phyloP scores from a whole-genome alignment of 1,284 basidiomycete genomes.

The Fomitopsis pinicola region DNA sequence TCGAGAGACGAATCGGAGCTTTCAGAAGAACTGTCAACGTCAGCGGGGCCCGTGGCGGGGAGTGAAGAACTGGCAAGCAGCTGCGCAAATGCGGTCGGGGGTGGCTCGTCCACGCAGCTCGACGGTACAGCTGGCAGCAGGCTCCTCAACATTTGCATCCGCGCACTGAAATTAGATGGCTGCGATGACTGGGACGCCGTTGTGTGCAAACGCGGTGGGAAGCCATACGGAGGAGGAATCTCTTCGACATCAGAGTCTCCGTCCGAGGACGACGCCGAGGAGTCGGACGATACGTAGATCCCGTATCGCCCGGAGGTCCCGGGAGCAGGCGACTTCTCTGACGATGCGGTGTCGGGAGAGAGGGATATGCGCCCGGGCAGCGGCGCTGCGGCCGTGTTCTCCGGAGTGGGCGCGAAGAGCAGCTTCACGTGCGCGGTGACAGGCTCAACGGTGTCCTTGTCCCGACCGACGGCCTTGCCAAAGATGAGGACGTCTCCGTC shows the following conservation, averaged over 20 bases:
- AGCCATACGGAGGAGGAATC: constrained; percentile 16
- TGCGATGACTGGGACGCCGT: neutral
- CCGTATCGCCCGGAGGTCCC: constrained; percentile 48
- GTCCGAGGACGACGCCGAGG: constrained; percentile 26
- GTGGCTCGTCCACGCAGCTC: neutral
- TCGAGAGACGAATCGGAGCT: neutral
- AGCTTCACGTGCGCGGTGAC: constrained; percentile 56
- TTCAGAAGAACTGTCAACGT: neutral
- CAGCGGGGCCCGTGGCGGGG: neutral
- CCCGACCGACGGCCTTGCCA: constrained; percentile 64
- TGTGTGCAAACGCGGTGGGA: constrained; percentile 3
- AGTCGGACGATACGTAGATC: constrained; percentile 36
- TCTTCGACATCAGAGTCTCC: constrained; percentile 58
- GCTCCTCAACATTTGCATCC: neutral
- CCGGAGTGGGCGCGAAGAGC: constrained; percentile 29
- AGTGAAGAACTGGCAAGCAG: neutral
- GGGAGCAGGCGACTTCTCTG: constrained; percentile 11
- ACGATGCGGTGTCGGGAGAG: constrained; percentile 1
- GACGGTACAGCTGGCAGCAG: neutral
- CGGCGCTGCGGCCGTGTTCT: neutral
- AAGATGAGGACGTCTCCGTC: constrained; percentile 70
- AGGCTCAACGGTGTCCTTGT: constrained; percentile 52
- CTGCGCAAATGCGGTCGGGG: neutral
- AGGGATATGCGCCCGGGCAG: constrained; percentile 6
- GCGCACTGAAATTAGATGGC: neutral